phyloP scores from a whole-genome alignment of 805 yeast species.

The Candida succiphila region DNA sequence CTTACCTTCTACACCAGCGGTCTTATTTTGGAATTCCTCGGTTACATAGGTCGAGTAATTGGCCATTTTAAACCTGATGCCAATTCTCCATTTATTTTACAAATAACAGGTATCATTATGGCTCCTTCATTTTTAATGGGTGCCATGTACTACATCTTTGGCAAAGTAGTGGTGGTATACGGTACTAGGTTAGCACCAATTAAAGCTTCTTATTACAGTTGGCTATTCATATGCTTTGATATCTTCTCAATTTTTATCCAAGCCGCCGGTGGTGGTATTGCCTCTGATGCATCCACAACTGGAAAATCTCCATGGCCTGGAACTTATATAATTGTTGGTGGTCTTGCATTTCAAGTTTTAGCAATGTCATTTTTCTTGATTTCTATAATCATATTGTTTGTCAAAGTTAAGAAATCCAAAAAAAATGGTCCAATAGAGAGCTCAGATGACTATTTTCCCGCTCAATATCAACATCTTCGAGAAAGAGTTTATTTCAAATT shows the following conservation, averaged over 20 bases:
- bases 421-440: too few species aligned
- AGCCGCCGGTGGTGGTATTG: conserved; percentile 65
- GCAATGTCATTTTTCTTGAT: conserved; percentile 56
- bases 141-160: conserved; percentile 60
- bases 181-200: conserved; percentile 40
- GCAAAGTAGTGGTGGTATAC: conserved; percentile 47
- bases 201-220: conserved; percentile 44
- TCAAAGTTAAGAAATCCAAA: too few species aligned
- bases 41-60: conserved; percentile 44
- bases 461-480: too few species aligned
- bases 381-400: too few species aligned
- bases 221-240: conserved; percentile 55
- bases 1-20: conserved; percentile 44
- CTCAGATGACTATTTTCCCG: too few species aligned
- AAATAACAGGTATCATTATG: conserved; percentile 52
- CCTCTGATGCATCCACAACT: conserved; percentile 31
- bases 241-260: conserved; percentile 49
- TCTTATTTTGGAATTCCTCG: conserved; percentile 47
- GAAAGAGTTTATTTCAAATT: too few species aligned
- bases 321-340: conserved; percentile 60
- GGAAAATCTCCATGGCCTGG: conserved; percentile 29
- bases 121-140: conserved; percentile 78
- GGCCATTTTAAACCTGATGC: conserved; percentile 27
- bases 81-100: conserved; percentile 36
- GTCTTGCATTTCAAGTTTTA: conserved; percentile 62